These are phyloP conservation scores for Westerdykella aurantiaca DNA, from an alignment of 2,329 filamentous ascomycete genomes.

Conservation along the genomic window DNA sequence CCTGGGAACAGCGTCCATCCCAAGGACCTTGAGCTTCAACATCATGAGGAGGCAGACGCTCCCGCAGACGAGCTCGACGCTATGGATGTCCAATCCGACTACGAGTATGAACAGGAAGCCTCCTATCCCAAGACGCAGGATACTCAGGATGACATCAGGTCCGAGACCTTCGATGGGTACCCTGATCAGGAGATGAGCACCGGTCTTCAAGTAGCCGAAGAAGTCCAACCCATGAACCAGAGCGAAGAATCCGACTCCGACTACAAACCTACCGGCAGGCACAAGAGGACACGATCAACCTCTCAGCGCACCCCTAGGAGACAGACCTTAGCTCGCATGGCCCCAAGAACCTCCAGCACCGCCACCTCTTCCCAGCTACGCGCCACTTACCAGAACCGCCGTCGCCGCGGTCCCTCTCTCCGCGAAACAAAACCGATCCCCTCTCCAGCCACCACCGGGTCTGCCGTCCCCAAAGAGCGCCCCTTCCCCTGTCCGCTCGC, in stretches of 20 bases:
- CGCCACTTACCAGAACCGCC: background rate
- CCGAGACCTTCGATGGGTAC: slow-evolving; percentile 1
- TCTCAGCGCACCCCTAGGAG: background rate
- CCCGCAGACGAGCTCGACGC: slow-evolving; percentile 21
- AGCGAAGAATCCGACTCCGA: slow-evolving; percentile 34
- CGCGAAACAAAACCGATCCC: background rate
- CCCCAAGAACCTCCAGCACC: slow-evolving; percentile 14
- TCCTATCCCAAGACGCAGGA: slow-evolving; percentile 1
- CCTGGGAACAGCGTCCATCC: slow-evolving; percentile 19
- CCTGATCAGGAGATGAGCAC: slow-evolving; percentile 12
- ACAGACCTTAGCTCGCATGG: slow-evolving; percentile 2
- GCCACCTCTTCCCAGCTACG: background rate
- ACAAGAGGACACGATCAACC: slow-evolving; percentile 20
- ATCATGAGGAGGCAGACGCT: slow-evolving; percentile 17
- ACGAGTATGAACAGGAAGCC: slow-evolving; percentile 15
- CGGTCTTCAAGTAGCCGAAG: slow-evolving; percentile 32
- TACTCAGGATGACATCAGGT: background rate
- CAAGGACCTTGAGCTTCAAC: slow-evolving; percentile 31
- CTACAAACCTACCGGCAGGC: slow-evolving; percentile 25
- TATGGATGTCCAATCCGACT: slow-evolving; percentile 15
- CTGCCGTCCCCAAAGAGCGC: slow-evolving; percentile 27
- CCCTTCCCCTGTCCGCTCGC: slow-evolving; percentile 73
- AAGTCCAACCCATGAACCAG: slow-evolving; percentile 28
- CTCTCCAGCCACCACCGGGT: slow-evolving; percentile 7
- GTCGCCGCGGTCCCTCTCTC: background rate